Conservation (phyloP, 768 basidiomycete genomes). For the Podaxis mareebaensis region DNA sequence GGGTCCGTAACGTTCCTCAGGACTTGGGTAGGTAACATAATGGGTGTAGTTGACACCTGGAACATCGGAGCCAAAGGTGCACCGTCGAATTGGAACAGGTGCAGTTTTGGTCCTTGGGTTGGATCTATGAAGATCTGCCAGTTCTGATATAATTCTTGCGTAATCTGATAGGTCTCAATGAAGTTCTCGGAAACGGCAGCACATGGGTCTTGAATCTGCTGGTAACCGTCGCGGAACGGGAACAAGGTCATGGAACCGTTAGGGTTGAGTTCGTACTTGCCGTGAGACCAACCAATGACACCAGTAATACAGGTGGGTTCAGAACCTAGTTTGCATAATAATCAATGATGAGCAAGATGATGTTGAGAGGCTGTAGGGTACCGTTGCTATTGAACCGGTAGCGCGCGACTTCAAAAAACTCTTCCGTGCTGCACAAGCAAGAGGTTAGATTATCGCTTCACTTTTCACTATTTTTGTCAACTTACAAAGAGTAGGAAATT, state of each 20-base stretch:
- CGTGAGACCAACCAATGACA: conserved; percentile 89
- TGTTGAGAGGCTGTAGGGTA: conserved; percentile 26
- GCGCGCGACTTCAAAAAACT: conserved; percentile 86
- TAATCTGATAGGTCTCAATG: conserved; percentile 79
- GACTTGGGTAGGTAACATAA: conserved; percentile 78
- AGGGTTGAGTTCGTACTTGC: conserved; percentile 59
- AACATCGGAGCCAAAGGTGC: conserved; percentile 71
- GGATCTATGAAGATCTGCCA: conserved; percentile 81
- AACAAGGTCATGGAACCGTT: conserved; percentile 81
- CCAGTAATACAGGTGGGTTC: conserved; percentile 89
- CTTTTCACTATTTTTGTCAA: conserved; percentile 15
- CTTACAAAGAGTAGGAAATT: conserved; percentile 88
- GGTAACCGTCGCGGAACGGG: conserved; percentile 86
- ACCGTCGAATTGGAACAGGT: conserved; percentile 80
- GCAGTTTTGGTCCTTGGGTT: conserved; percentile 62
- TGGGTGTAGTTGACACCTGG: conserved; percentile 68
- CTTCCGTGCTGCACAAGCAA: conserved; percentile 58
- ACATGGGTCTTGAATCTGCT: conserved; percentile 95
- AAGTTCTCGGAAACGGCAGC: conserved; percentile 80
- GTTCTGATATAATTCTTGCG: conserved; percentile 51
- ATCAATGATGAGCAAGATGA: background rate
- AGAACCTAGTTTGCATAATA: conserved; percentile 49
- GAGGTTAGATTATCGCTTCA: background rate
- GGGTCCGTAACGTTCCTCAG: conserved; percentile 56
- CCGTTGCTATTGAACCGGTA: conserved; percentile 91